Base-by-base conservation (phyloP, 148 eudicot genomes). In the Silene conica region DNA sequence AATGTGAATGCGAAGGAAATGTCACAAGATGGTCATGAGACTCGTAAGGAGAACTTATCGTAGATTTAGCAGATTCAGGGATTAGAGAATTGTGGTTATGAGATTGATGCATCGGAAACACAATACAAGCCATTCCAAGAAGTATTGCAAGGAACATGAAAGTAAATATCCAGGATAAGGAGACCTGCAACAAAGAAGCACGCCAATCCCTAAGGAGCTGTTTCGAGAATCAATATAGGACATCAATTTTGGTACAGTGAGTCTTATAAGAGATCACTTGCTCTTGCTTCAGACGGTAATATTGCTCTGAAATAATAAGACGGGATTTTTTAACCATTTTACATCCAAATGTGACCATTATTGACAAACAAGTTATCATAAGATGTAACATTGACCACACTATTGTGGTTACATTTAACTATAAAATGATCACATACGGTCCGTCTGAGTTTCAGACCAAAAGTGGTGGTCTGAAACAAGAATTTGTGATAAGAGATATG, bases 81-180 rank as follows among this genome's bases (percentile, higher is more conserved):
- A 57, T 38, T 0, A 67, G 59, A 70, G 72, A 60, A 9, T 50
- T 52, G 25, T 75, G 68, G 9, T 48, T 71, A 41, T 31, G 79
- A 59, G 67, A 62, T 16, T 12, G 73, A 71, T 57, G 74, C 63
- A 70, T 21, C 3, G 79, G 76, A 54, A 75, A 28, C 8, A 69
- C 63, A 45, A 80, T 22, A 71, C 72, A 75, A 6, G 79, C 76
- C 10, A 80, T 66, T 64, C 79, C 79, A 45, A 80, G 45, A 18
- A 80, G 69, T 21, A 80, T 21, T 58, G 63, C 79, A 12, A 73
- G 18, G 60, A 80, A 71, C 43, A 80, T 70, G 59, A 66, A 22
- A 38, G 72, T 50, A 45, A 80, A 58, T 23, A 79, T 70, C 31
- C 76, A 71, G 21, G 26, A 59, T 28, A 23, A 41, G 48, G 63